Percentiles rank a stretch among this genome's conserved stretches.
Conservation (phyloP, 129 eudicot genomes). For the Daucus carota region DNA sequence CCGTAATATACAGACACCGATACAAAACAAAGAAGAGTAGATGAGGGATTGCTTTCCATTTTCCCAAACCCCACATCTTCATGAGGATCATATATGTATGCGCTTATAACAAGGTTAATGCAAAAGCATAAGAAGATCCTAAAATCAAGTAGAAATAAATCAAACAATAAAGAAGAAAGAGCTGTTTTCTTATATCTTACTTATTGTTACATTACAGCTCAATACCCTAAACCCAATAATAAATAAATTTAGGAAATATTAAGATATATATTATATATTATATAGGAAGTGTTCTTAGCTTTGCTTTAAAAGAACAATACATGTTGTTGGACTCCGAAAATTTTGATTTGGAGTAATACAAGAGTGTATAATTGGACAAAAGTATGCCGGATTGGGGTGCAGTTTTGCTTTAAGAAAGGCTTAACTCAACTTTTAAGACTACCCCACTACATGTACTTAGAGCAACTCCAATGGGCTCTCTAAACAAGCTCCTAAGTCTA, state of each 20-base stretch:
- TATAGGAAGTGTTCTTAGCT: conserved; percentile 23
- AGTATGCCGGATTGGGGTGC: conserved; percentile 13
- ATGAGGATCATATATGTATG: conserved; percentile 14
- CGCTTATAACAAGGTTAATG: conserved; percentile 2
- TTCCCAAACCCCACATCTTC: conserved; percentile 18
- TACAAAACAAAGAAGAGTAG: conserved; percentile 7
- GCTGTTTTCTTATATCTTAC: conserved; percentile 11
- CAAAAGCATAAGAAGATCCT: conserved; percentile 22
- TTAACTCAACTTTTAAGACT: conserved; percentile 21
- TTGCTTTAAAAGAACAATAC: conserved; percentile 26
- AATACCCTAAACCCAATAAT: conserved; percentile 8
- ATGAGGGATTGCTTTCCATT: not conserved
- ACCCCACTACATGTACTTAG: not conserved
- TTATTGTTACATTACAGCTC: not conserved
- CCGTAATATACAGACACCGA: conserved; percentile 24
- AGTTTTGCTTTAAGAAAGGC: conserved; percentile 2
- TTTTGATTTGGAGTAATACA: conserved; percentile 19
- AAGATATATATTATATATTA: not conserved
- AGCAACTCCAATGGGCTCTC: too few species aligned
- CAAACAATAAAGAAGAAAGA: not conserved
- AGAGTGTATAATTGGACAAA: not conserved
- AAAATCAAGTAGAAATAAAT: conserved; percentile 8
- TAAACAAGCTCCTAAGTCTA: too few species aligned
- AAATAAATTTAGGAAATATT: not conserved
- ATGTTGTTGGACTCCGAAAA: conserved; percentile 24